phyloP scores from a whole-genome alignment of 78 protist genomes.

The Acrasis kona region DNA sequence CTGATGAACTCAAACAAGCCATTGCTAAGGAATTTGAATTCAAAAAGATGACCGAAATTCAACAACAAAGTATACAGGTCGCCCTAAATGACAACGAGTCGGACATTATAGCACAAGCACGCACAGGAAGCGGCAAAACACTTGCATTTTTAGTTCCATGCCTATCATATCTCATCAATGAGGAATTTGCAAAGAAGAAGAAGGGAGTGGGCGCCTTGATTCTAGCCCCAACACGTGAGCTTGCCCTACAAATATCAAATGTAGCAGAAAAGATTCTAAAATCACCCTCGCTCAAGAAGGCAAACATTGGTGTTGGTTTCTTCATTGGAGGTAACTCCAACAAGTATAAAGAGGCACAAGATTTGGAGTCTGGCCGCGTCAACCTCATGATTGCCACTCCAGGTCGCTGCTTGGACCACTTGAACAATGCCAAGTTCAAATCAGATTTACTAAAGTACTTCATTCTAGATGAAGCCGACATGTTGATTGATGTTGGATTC shows the following conservation, averaged over 20 bases:
- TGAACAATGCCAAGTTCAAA: background rate
- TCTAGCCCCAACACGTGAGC: slow-evolving; percentile 69
- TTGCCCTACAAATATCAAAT: slow-evolving; percentile 48
- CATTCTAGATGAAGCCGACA: slow-evolving; percentile 90
- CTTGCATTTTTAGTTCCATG: slow-evolving; percentile 78
- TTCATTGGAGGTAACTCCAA: too few relatives aligned
- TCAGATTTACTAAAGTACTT: background rate
- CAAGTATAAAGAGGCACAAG: too few relatives aligned
- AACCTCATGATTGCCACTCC: slow-evolving; percentile 60
- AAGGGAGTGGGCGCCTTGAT: slow-evolving; percentile 35
- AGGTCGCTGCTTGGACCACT: slow-evolving; percentile 48
- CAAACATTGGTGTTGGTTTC: too few relatives aligned
- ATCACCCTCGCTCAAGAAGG: too few relatives aligned
- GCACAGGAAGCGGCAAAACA: slow-evolving; percentile 75
- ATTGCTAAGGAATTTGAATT: too few relatives aligned
- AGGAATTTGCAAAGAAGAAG: background rate
- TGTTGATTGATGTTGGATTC: slow-evolving; percentile 96
- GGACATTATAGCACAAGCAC: slow-evolving; percentile 61
- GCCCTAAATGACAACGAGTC: too few relatives aligned
- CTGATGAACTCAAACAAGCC: too few relatives aligned
- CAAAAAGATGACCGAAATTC: too few relatives aligned
- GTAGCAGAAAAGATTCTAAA: background rate
- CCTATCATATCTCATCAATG: slow-evolving; percentile 30
- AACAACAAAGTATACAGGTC: too few relatives aligned
- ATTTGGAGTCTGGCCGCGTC: slow-evolving; percentile 17